These are phyloP conservation scores for Trichophyton equinum DNA, from an alignment of 2,329 filamentous ascomycete genomes.

Conservation along the genomic window DNA sequence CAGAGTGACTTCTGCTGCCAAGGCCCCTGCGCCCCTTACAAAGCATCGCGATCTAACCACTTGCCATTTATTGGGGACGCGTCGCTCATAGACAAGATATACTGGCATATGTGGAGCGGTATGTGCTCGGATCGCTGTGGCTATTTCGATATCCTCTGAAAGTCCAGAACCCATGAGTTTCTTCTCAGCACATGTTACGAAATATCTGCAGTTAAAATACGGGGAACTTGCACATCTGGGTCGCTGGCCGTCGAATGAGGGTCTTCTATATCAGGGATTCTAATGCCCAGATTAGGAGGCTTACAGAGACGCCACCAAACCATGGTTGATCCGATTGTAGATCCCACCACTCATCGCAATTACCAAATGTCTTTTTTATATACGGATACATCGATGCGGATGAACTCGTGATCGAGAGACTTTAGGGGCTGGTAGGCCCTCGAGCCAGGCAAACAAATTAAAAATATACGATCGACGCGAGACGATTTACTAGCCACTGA, in stretches of 20 bases:
- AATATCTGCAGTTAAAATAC: background rate
- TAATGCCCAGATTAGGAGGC: background rate
- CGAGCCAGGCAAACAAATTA: background rate
- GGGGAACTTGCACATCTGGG: background rate
- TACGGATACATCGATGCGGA: background rate
- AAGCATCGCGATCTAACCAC: background rate
- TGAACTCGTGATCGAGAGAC: background rate
- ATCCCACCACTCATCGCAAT: background rate
- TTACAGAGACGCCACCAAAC: background rate
- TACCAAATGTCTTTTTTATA: background rate
- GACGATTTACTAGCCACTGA: background rate
- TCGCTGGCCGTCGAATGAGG: background rate
- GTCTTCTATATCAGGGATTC: background rate
- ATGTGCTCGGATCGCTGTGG: conserved; percentile 2
- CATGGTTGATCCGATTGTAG: background rate
- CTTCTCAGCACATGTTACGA: background rate
- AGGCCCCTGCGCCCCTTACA: background rate
- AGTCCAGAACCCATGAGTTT: background rate
- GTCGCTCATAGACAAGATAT: background rate
- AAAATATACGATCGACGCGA: background rate
- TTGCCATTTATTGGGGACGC: background rate
- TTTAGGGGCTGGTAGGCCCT: background rate
- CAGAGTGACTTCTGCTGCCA: background rate
- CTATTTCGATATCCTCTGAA: background rate
- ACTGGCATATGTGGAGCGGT: background rate